Conservation (phyloP, 331 rosid genomes). For the Quercus lobata region DNA sequence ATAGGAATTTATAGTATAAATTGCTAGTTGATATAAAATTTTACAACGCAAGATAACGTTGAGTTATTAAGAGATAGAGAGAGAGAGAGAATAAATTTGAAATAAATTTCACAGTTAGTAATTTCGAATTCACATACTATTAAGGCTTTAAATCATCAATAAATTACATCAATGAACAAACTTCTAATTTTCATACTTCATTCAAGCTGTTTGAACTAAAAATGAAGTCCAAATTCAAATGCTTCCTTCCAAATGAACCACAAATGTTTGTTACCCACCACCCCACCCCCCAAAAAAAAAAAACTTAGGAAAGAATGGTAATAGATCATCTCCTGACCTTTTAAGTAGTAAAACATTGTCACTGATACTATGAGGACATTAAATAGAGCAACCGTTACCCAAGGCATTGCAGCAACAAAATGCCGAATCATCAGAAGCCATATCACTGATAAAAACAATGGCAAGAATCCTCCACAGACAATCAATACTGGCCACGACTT, state of each 20-base stretch:
- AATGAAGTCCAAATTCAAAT: not conserved
- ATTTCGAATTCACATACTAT: not conserved
- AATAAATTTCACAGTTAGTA: not conserved
- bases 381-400: slow-evolving; percentile 82
- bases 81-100: not conserved
- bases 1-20: not conserved
- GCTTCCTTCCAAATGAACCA: not conserved
- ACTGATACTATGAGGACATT: slow-evolving; percentile 71
- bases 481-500: slow-evolving; percentile 95
- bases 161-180: not conserved
- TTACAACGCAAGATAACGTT: not conserved
- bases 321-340: slow-evolving; percentile 52
- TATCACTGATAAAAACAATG: slow-evolving; percentile 84
- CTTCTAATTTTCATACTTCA: not conserved
- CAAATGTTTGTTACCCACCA: not conserved
- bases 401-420: slow-evolving; percentile 96
- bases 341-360: slow-evolving; percentile 81
- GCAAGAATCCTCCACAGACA: slow-evolving; percentile 94
- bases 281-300: not conserved
- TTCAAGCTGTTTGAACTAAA: not conserved
- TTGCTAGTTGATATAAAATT: not conserved
- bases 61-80: not conserved
- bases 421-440: slow-evolving; percentile 91
- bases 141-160: not conserved
- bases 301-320: slow-evolving; percentile 8